Percentiles rank a stretch among this genome's conserved stretches.
These are phyloP conservation scores for Hypoxylon sp. DNA, from an alignment of 2,329 filamentous ascomycete genomes.

Conservation along the genomic window DNA sequence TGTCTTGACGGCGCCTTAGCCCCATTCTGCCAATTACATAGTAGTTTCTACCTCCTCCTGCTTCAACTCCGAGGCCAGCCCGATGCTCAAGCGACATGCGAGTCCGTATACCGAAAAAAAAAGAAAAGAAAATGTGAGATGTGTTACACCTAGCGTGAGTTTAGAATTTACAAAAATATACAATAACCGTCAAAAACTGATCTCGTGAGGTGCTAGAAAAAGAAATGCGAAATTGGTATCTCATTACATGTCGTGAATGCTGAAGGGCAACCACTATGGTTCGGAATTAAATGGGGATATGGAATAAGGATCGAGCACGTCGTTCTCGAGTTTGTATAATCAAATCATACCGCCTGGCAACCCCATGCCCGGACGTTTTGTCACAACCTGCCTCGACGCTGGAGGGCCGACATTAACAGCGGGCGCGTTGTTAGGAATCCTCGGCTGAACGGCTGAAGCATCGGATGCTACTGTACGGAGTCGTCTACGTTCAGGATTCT, in stretches of 20 bases:
- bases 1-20: slow-evolving; percentile 25
- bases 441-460: slow-evolving; percentile 45
- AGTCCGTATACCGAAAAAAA: slow-evolving; percentile 25
- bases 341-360: slow-evolving; percentile 64
- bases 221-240: slow-evolving; percentile 43
- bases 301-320: slow-evolving; percentile 19
- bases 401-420: slow-evolving; percentile 55
- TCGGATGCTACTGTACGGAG: slow-evolving; percentile 63
- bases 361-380: slow-evolving; percentile 50
- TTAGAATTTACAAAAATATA: slow-evolving; percentile 47
- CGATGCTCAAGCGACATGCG: slow-evolving; percentile 42
- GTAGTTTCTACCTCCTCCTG: slow-evolving; percentile 39
- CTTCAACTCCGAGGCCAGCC: slow-evolving; percentile 51
- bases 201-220: slow-evolving; percentile 23
- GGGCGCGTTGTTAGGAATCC: slow-evolving; percentile 48
- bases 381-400: slow-evolving; percentile 55
- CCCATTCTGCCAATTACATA: slow-evolving; percentile 40
- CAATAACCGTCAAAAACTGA: slow-evolving; percentile 29
- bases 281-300: slow-evolving; percentile 26
- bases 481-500: slow-evolving; percentile 56
- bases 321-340: slow-evolving; percentile 26
- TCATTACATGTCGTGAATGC: slow-evolving; percentile 46
- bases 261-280: slow-evolving; percentile 22
- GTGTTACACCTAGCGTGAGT: slow-evolving; percentile 20
- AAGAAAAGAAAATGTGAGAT: slow-evolving; percentile 31